Base-by-base conservation (phyloP, 345 rosid species). In the Hypericum androsaemum region DNA sequence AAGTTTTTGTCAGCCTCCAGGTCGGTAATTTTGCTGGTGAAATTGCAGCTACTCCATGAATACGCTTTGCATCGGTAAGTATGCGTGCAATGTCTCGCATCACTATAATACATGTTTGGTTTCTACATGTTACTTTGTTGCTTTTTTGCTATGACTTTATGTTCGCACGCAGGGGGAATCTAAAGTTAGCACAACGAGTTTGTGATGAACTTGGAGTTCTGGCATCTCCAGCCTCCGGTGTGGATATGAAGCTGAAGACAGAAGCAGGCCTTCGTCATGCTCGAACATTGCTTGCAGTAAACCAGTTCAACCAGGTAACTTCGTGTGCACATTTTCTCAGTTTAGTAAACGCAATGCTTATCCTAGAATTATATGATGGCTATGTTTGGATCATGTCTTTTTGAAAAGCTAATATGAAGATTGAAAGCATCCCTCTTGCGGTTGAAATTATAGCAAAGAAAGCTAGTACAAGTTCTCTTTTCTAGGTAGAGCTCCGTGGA, bases 201-300 rank as follows among this genome's bases (percentile, higher is more conserved):
- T 83, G 98, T 64, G 78, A 83, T 67, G 97, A 92, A 68, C 85
- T 92, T 41, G 85, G 86, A 71, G 84, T 82, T 58, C 64, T 85
- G 66, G 94, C 90, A 60, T 85, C 97, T 40, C 53, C 97, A 48
- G 71, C 77, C 53, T 59, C 71, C 59, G 95, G 88, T 59, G 98
- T 92, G 54, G 98, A 88, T 74, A 77, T 83, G 84, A 88, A 85
- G 60, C 69, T 88, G 57, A 88, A 92, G 72, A 77, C 77, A 62
- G 95, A 83, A 74, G 95, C 97, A 66, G 69, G 86, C 75, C 81
- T 92, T 76, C 83, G 90, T 47, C 83, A 74, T 71, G 88, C 95
- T 62, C 84, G 96, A 39, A 92, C 95, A 12, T 79, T 92, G 74
- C 95, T 92, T 64, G 95, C 97, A 47, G 96, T 94, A 43, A 83